These are phyloP conservation scores for Toxicodendron radicans DNA, from an alignment of 345 rosid genomes.

Conservation along the genomic window DNA sequence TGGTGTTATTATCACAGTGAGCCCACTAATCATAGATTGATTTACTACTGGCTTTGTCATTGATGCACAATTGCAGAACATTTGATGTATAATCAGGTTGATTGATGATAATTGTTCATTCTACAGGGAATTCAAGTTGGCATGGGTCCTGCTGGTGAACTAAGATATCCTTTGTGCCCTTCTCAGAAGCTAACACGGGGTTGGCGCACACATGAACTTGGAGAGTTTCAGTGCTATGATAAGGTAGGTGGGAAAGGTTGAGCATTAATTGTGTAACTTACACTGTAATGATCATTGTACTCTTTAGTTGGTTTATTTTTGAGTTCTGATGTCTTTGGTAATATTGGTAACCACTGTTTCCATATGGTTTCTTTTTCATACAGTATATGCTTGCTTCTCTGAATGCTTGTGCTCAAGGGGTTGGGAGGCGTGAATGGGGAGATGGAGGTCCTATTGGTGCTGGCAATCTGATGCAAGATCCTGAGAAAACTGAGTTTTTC, in stretches of 20 bases:
- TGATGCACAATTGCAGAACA: slow-evolving; percentile 2
- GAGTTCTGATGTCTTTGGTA: not conserved
- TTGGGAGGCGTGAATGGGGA: slow-evolving; percentile 50
- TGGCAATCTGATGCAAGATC: slow-evolving; percentile 37
- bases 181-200: slow-evolving; percentile 36
- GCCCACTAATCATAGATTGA: slow-evolving; percentile 2
- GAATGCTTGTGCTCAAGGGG: slow-evolving; percentile 38
- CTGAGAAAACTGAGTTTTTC: slow-evolving; percentile 45
- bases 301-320: not conserved
- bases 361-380: not conserved
- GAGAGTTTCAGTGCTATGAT: slow-evolving; percentile 61
- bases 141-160: slow-evolving; percentile 64
- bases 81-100: slow-evolving; percentile 1
- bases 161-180: slow-evolving; percentile 53
- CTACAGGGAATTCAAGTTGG: slow-evolving; percentile 55
- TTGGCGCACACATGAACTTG: slow-evolving; percentile 42
- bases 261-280: not conserved
- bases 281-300: not conserved
- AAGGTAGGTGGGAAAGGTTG: slow-evolving; percentile 36
- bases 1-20: slow-evolving; percentile 44
- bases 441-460: slow-evolving; percentile 41
- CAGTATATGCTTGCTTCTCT: slow-evolving; percentile 58
- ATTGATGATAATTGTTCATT: not conserved
- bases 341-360: not conserved
- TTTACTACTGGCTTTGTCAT: slow-evolving; percentile 1